These are phyloP conservation scores for Umbilicaria muhlenbergii DNA, from an alignment of 495 filamentous ascomycete genomes.

Conservation along the genomic window DNA sequence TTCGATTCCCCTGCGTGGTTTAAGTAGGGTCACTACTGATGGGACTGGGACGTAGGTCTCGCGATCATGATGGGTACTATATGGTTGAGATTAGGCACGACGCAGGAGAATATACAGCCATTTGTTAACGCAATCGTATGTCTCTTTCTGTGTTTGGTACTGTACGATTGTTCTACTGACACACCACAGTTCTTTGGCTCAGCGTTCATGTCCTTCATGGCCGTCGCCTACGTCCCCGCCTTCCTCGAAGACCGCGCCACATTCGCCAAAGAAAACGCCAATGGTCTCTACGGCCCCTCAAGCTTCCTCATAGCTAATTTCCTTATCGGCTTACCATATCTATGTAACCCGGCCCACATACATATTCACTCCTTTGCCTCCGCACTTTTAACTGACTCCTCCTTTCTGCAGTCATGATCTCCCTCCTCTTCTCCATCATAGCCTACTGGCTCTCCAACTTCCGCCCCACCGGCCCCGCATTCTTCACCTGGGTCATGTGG, in stretches of 20 bases:
- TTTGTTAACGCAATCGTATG: slow-evolving; percentile 61
- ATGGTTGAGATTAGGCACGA: slow-evolving; percentile 50
- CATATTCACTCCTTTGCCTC: background rate
- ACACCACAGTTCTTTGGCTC: slow-evolving; percentile 47
- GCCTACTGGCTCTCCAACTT: slow-evolving; percentile 73
- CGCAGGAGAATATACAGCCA: slow-evolving; percentile 55
- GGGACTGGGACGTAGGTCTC: slow-evolving; percentile 20
- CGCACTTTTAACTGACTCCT: too few relatives aligned
- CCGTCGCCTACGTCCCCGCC: slow-evolving; percentile 68
- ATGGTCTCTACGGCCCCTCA: slow-evolving; percentile 60
- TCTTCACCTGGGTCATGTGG: slow-evolving; percentile 75
- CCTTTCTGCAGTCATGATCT: slow-evolving; percentile 50
- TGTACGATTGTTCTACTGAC: too few relatives aligned
- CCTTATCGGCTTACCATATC: slow-evolving; percentile 61
- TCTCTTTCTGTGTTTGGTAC: background rate
- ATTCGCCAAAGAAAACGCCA: slow-evolving; percentile 64
- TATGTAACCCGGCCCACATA: slow-evolving; percentile 25
- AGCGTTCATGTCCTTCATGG: slow-evolving; percentile 89
- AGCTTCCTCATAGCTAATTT: slow-evolving; percentile 67
- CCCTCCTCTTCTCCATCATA: slow-evolving; percentile 55
- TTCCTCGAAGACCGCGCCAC: slow-evolving; percentile 63
- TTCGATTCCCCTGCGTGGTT: slow-evolving; percentile 8
- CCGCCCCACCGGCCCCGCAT: slow-evolving; percentile 43
- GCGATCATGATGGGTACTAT: slow-evolving; percentile 84
- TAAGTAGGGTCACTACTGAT: slow-evolving; percentile 1